A percentile compares a stretch with the other conserved stretches of the same genome.
These are phyloP conservation scores for Kazachstania kunashirensis DNA, from an alignment of 805 yeast species.

Conservation along the genomic window DNA sequence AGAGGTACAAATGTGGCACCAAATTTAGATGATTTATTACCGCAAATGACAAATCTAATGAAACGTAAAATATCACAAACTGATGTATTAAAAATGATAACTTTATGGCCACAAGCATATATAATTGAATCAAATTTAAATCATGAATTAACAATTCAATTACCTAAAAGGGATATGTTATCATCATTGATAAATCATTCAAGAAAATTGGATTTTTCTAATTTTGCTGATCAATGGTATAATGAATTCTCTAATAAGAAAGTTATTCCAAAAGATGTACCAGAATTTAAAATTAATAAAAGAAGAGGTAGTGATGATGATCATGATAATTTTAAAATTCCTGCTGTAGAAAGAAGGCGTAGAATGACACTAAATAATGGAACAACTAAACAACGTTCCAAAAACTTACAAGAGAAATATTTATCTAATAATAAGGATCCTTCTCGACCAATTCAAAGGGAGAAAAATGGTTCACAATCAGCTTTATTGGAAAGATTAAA, in stretches of 20 bases:
- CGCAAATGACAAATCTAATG: conserved; percentile 26
- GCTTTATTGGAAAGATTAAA: conserved; percentile 23
- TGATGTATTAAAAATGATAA: conserved; percentile 19
- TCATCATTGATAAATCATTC: conserved; percentile 19
- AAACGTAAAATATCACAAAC: conserved; percentile 18
- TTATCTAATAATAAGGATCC: conserved; percentile 17
- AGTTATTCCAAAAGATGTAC: conserved; percentile 16
- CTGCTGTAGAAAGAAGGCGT: not conserved
- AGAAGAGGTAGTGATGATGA: conserved; percentile 14
- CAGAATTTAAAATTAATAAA: conserved; percentile 16
- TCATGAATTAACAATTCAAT: conserved; percentile 16
- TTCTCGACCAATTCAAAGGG: conserved; percentile 10
- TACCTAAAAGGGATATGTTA: conserved; percentile 15
- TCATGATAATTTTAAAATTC: not conserved
- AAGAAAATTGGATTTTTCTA: conserved; percentile 19
- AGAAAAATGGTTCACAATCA: conserved; percentile 14
- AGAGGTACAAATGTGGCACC: conserved; percentile 13
- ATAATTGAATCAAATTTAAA: conserved; percentile 14
- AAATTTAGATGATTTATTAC: conserved; percentile 17
- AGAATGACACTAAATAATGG: not conserved
- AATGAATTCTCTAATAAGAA: not conserved
- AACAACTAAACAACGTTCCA: no score
- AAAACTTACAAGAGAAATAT: conserved; percentile 5
- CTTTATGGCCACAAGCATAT: conserved; percentile 26
- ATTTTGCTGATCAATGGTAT: conserved; percentile 21